phyloP scores from a whole-genome alignment of 495 filamentous ascomycete genomes.

The Talaromyces thailandensis region DNA sequence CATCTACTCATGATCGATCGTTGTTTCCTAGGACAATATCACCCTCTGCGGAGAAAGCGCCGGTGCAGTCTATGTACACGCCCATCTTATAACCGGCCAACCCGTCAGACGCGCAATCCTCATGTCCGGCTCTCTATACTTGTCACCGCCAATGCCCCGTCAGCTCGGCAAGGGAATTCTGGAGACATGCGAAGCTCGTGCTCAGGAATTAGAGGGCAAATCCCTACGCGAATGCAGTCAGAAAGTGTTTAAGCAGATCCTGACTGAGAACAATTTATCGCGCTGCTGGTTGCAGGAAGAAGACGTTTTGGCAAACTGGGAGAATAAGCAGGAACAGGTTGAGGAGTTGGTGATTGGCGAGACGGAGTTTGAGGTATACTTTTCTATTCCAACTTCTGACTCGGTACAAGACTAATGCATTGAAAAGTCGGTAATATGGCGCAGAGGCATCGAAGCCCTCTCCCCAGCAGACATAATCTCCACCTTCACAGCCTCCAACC shows the following conservation, averaged over 20 bases:
- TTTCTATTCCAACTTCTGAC: background rate
- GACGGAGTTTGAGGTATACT: constrained; percentile 27
- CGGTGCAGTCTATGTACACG: constrained; percentile 30
- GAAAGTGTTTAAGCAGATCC: constrained; percentile 16
- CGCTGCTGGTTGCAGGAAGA: constrained; percentile 34
- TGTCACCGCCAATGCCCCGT: constrained; percentile 25
- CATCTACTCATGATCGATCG: background rate
- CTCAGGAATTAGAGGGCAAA: constrained; percentile 18
- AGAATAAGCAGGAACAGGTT: constrained; percentile 21
- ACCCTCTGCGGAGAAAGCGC: constrained; percentile 31
- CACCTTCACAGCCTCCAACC: constrained; percentile 21
- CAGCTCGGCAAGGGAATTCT: constrained; percentile 22
- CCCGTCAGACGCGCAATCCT: constrained; percentile 27
- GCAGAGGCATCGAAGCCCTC: constrained; percentile 27
- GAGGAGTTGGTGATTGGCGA: constrained; percentile 34
- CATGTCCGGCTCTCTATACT: constrained; percentile 27
- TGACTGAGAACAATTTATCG: constrained; percentile 28
- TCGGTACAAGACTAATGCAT: background rate
- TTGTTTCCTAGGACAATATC: constrained; percentile 24
- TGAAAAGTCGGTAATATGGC: constrained; percentile 30
- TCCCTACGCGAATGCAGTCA: constrained; percentile 22
- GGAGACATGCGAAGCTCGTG: constrained; percentile 18
- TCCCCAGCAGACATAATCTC: constrained; percentile 19
- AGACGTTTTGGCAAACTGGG: constrained; percentile 21
- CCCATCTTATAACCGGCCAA: constrained; percentile 27